Percentiles rank a stretch among this genome's conserved stretches.
These are phyloP conservation scores for Allodekkera sacchari DNA, from an alignment of 805 yeast genomes.

Conservation along the genomic window DNA sequence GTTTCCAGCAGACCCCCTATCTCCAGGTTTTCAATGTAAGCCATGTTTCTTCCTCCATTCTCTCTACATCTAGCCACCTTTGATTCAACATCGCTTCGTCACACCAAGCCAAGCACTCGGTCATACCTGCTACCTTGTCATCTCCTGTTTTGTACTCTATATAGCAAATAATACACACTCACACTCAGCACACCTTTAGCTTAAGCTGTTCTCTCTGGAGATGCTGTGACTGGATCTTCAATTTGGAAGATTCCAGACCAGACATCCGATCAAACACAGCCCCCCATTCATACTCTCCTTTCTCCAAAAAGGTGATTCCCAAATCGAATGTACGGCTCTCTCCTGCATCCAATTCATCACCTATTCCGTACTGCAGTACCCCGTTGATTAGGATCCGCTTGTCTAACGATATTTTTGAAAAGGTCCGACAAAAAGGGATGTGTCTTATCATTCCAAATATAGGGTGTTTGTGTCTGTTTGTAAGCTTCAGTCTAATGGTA, in stretches of 20 bases:
- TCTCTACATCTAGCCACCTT: no score
- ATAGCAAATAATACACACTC: not conserved
- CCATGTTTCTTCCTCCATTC: no score
- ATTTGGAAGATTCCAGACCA: slow-evolving; percentile 14
- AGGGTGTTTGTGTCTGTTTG: slow-evolving; percentile 34
- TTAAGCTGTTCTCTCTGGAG: slow-evolving; percentile 31
- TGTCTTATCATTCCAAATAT: slow-evolving; percentile 55
- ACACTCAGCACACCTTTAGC: slow-evolving; percentile 12
- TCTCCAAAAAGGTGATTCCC: slow-evolving; percentile 59
- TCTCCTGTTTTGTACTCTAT: not conserved
- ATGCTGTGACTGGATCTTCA: slow-evolving; percentile 24
- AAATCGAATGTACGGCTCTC: slow-evolving; percentile 34
- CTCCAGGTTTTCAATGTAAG: no score
- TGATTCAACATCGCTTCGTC: no score
- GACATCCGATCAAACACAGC: slow-evolving; percentile 42
- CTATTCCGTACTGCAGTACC: slow-evolving; percentile 48
- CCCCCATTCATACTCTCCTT: slow-evolving; percentile 82
- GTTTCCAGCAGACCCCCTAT: no score
- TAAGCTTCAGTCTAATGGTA: slow-evolving; percentile 38
- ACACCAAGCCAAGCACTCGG: no score
- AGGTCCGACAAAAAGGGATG: slow-evolving; percentile 34
- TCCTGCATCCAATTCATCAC: slow-evolving; percentile 34
- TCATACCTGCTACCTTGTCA: no score
- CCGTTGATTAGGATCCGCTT: slow-evolving; percentile 67
- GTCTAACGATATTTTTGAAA: slow-evolving; percentile 30